phyloP scores from a whole-genome alignment of 2,329 filamentous ascomycete species.

The Colletotrichum tropicale region DNA sequence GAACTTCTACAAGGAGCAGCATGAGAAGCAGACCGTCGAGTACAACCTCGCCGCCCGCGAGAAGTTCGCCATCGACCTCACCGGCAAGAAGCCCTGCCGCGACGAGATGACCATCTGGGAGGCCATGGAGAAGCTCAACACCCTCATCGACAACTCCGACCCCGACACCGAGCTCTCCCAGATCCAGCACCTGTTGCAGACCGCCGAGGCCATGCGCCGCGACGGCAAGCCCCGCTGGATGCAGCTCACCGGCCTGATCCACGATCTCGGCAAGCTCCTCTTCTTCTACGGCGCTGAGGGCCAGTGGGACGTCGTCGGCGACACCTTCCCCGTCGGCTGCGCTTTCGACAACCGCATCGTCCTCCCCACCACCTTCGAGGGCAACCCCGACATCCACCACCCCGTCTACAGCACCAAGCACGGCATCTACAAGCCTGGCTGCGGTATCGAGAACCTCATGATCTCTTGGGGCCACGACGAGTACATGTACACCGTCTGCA shows the following conservation, averaged over 20 bases:
- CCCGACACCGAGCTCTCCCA: slow-evolving; percentile 87
- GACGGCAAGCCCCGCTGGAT: slow-evolving; percentile 86
- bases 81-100: slow-evolving; percentile 61
- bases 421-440: slow-evolving; percentile 81
- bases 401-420: slow-evolving; percentile 75
- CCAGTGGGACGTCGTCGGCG: slow-evolving; percentile 93
- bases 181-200: slow-evolving; percentile 89
- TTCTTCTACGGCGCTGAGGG: slow-evolving; percentile 84
- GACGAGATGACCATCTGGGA: slow-evolving; percentile 87
- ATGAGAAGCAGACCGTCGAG: slow-evolving; percentile 75
- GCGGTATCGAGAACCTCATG: slow-evolving; percentile 87
- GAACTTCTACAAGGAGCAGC: slow-evolving; percentile 80
- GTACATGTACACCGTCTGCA: slow-evolving; percentile 86
- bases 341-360: slow-evolving; percentile 78
- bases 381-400: slow-evolving; percentile 76
- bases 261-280: slow-evolving; percentile 81
- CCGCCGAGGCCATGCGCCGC: slow-evolving; percentile 85
- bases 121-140: slow-evolving; percentile 92
- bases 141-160: slow-evolving; percentile 88
- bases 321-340: slow-evolving; percentile 82
- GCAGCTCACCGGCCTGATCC: slow-evolving; percentile 78
- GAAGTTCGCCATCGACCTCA: slow-evolving; percentile 52
- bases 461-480: slow-evolving; percentile 90
- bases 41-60: slow-evolving; percentile 84
- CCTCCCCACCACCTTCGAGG: slow-evolving; percentile 77